Conservation (phyloP, 208 protist genomes). For the Entamoeba invadens region DNA sequence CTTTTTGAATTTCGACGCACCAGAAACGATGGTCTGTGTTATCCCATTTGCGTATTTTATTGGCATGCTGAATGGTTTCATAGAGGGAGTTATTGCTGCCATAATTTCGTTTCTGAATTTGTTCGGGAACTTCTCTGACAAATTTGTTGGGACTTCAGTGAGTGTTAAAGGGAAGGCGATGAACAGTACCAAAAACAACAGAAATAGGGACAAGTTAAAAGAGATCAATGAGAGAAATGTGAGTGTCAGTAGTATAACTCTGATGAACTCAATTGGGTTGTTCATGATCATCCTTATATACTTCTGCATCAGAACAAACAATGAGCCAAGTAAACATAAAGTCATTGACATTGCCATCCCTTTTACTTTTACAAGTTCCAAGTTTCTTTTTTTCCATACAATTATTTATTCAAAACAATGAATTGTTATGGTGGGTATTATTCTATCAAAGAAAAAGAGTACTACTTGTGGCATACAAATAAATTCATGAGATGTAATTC, state of each 20-base stretch:
- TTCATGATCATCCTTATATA: too few species aligned
- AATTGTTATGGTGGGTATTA: too few species aligned
- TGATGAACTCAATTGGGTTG: not conserved
- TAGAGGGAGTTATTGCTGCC: not conserved
- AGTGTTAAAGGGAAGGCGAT: not conserved
- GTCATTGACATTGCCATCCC: too few species aligned
- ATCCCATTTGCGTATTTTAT: not conserved
- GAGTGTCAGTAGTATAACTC: not conserved
- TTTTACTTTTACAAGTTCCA: too few species aligned
- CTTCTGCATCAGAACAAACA: too few species aligned
- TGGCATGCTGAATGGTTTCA: not conserved
- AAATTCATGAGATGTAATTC: too few species aligned
- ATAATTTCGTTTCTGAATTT: not conserved
- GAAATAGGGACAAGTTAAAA: not conserved
- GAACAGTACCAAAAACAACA: not conserved
- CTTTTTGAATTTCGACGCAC: not conserved
- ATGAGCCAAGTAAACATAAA: too few species aligned
- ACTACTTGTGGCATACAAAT: too few species aligned
- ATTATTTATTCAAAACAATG: too few species aligned
- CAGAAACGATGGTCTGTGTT: not conserved
- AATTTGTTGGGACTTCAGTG: not conserved
- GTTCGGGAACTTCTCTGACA: not conserved
- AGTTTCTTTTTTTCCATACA: too few species aligned
- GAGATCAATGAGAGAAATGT: not conserved
- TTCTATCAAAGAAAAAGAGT: too few species aligned